phyloP scores from a whole-genome alignment of 2,329 filamentous ascomycete species.

The Xylaria sp. region DNA sequence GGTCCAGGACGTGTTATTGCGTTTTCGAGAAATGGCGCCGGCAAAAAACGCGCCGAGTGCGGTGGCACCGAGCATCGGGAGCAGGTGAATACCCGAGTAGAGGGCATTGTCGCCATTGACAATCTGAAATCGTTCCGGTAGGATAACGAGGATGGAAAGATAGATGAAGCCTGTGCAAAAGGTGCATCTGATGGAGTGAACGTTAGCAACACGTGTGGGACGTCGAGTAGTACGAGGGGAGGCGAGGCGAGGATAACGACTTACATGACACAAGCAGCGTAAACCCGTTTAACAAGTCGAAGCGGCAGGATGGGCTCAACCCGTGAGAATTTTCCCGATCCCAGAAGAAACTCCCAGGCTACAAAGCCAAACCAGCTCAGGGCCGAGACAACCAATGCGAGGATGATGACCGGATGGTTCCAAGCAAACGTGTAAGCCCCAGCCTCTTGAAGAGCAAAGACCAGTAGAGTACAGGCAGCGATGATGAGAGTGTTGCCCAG shows the following conservation, averaged over 20 bases:
- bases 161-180: constrained; percentile 54
- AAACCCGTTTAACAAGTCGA: constrained; percentile 43
- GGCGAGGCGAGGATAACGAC: constrained; percentile 19
- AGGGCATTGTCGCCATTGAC: constrained; percentile 49
- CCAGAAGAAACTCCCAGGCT: constrained; percentile 46
- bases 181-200: constrained; percentile 41
- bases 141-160: constrained; percentile 51
- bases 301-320: constrained; percentile 54
- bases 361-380: constrained; percentile 46
- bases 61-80: constrained; percentile 53
- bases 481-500: constrained; percentile 48
- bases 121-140: constrained; percentile 57
- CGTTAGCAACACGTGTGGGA: background rate
- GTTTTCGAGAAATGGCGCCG: constrained; percentile 47
- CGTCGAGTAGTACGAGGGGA: background rate
- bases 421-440: constrained; percentile 48
- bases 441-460: constrained; percentile 53
- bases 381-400: constrained; percentile 43
- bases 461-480: constrained; percentile 47
- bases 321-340: constrained; percentile 30
- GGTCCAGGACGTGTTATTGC: constrained; percentile 49
- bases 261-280: constrained; percentile 46
- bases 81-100: constrained; percentile 50
- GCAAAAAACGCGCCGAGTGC: constrained; percentile 53
- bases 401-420: constrained; percentile 47